Evolutionary conservation across 768 basidiomycete species (phyloP).

Genomic region (Peribolospora kevripleyi): DNA sequence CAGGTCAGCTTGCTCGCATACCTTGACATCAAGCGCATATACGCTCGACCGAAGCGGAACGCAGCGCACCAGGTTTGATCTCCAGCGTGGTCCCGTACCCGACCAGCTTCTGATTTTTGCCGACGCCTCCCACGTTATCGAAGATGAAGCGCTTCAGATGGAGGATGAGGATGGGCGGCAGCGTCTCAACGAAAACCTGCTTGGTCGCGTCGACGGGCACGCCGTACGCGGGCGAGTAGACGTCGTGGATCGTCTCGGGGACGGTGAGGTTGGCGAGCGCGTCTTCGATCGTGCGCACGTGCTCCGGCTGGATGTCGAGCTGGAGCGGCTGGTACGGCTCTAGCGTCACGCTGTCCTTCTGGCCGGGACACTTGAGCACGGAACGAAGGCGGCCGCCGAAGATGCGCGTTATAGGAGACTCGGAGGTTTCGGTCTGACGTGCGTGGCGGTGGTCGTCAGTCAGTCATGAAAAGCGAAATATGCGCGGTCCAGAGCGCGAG

Average conservation of each 20-base stretch:
- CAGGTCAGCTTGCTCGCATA: constrained; percentile 19
- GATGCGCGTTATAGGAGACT: constrained; percentile 70
- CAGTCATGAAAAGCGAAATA: not conserved
- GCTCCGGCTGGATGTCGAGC: constrained; percentile 68
- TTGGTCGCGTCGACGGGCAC: constrained; percentile 45
- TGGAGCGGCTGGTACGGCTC: constrained; percentile 79
- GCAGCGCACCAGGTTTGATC: constrained; percentile 36
- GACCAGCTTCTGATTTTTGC: constrained; percentile 65
- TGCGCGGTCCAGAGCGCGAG: not conserved
- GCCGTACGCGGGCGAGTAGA: constrained; percentile 32
- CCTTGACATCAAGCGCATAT: not conserved
- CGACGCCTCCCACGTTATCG: constrained; percentile 45
- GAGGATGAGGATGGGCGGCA: constrained; percentile 61
- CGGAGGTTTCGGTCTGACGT: constrained; percentile 42
- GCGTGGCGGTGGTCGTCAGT: not conserved
- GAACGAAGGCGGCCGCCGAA: constrained; percentile 85
- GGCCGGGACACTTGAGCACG: constrained; percentile 51
- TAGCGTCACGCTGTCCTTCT: constrained; percentile 56
- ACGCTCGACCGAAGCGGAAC: not conserved
- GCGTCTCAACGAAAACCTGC: constrained; percentile 48
- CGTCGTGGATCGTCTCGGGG: constrained; percentile 51
- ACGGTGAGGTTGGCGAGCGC: constrained; percentile 53
- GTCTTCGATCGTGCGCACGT: constrained; percentile 53
- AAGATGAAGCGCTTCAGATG: constrained; percentile 83
- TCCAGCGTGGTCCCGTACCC: constrained; percentile 53